Conservation (phyloP, 2,329 filamentous ascomycete genomes). For the Botrytis sinoallii region DNA sequence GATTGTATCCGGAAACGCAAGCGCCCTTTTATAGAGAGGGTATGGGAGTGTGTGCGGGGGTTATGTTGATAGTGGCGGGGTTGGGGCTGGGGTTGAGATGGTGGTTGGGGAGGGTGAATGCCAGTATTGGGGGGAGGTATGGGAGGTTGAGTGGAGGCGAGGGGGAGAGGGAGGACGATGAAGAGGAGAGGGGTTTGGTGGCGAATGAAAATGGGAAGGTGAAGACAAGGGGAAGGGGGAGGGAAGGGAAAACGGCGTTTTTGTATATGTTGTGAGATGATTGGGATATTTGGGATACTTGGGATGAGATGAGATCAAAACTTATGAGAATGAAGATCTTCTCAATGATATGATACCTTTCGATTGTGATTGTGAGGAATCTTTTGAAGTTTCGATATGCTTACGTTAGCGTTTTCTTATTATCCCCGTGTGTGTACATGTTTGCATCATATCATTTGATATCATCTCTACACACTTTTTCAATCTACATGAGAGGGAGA, state of each 20-base stretch:
- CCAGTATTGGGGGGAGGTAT: slow-evolving; percentile 30
- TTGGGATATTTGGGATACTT: too few relatives aligned
- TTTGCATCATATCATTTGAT: too few relatives aligned
- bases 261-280: slow-evolving; percentile 28
- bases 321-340: too few relatives aligned
- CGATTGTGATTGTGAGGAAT: too few relatives aligned
- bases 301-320: not conserved
- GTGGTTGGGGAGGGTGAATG: slow-evolving; percentile 33
- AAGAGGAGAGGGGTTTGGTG: not conserved
- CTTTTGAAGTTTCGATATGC: too few relatives aligned
- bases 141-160: slow-evolving; percentile 36
- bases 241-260: slow-evolving; percentile 24
- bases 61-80: slow-evolving; percentile 47
- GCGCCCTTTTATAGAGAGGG: slow-evolving; percentile 49
- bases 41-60: slow-evolving; percentile 48
- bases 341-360: too few relatives aligned
- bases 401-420: too few relatives aligned
- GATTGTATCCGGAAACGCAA: slow-evolving; percentile 51
- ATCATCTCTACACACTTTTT: too few relatives aligned
- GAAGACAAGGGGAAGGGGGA: not conserved
- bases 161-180: slow-evolving; percentile 3
- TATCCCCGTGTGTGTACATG: too few relatives aligned
- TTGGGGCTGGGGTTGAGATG: slow-evolving; percentile 44
- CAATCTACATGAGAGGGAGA: too few relatives aligned
- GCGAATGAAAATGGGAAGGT: slow-evolving; percentile 21